Evolutionary conservation across 1,284 basidiomycete species (phyloP).

Genomic region (Exobasidium cylindrosporum): DNA sequence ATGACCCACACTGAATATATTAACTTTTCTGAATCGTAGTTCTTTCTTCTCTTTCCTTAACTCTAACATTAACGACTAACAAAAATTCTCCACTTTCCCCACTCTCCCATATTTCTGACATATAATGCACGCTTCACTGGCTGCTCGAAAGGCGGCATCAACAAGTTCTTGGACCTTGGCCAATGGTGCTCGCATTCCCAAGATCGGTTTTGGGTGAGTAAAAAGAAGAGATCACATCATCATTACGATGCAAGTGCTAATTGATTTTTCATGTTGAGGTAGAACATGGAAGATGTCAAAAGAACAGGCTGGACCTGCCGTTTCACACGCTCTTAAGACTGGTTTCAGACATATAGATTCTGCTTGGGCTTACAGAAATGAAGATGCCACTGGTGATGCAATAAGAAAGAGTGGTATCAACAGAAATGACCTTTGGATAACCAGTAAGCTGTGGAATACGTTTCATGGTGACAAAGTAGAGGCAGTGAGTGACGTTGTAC

Average conservation of each 20-base stretch:
- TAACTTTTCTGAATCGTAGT: no score
- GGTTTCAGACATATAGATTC: slow-evolving; percentile 46
- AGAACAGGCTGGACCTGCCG: slow-evolving; percentile 59
- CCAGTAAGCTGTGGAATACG: slow-evolving; percentile 75
- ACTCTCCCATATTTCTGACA: no score
- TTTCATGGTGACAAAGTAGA: slow-evolving; percentile 62
- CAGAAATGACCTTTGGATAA: slow-evolving; percentile 76
- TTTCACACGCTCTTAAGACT: slow-evolving; percentile 54
- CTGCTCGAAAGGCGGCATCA: slow-evolving; percentile 36
- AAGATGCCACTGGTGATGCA: slow-evolving; percentile 79
- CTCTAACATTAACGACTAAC: no score
- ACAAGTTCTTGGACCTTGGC: slow-evolving; percentile 40
- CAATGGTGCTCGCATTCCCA: slow-evolving; percentile 44
- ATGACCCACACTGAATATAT: no score
- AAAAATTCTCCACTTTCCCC: no score
- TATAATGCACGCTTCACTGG: slow-evolving; percentile 35
- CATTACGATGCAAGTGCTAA: background rate
- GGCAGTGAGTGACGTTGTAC: no score
- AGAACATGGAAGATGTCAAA: slow-evolving; percentile 45
- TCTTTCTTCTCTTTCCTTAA: no score
- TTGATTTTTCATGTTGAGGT: no score
- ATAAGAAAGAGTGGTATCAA: slow-evolving; percentile 70
- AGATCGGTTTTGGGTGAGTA: slow-evolving; percentile 31
- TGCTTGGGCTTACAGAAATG: slow-evolving; percentile 59
- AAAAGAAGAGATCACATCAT: background rate